Conservation (phyloP, 2,329 filamentous ascomycete species). For the Didymella pomorum region DNA sequence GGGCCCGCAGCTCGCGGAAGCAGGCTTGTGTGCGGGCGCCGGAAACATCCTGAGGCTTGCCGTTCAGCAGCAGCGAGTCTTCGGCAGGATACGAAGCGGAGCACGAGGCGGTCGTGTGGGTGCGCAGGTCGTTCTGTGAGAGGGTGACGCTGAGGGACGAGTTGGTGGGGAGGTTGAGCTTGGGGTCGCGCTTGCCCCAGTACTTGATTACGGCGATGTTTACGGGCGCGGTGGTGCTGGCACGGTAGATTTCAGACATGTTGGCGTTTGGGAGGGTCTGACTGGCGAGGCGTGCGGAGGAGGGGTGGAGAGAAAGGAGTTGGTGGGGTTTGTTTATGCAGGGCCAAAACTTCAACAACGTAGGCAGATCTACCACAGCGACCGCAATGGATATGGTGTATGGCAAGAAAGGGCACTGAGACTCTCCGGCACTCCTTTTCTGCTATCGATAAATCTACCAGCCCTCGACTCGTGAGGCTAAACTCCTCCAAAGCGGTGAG, state of each 20-base stretch:
- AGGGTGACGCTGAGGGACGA: slow-evolving; percentile 97
- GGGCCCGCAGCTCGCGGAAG: slow-evolving; percentile 81
- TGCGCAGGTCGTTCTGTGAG: slow-evolving; percentile 90
- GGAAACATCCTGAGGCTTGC: slow-evolving; percentile 80
- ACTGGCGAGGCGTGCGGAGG: slow-evolving; percentile 9
- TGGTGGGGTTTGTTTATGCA: slow-evolving; percentile 41
- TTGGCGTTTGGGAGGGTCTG: slow-evolving; percentile 16
- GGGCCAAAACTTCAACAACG: slow-evolving; percentile 27
- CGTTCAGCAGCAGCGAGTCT: slow-evolving; percentile 86
- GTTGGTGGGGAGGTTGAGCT: slow-evolving; percentile 96
- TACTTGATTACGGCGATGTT: slow-evolving; percentile 99
- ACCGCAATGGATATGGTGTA: neutral
- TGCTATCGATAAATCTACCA: slow-evolving; percentile 8
- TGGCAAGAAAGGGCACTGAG: neutral
- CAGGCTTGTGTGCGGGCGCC: slow-evolving; percentile 94
- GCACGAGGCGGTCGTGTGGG: slow-evolving; percentile 94
- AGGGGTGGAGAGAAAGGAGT: slow-evolving; percentile 21
- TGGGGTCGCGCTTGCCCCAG: slow-evolving; percentile 96
- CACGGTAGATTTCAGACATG: slow-evolving; percentile 74
- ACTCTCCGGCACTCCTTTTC: slow-evolving; percentile 8
- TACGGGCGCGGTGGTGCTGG: slow-evolving; percentile 94
- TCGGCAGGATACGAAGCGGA: slow-evolving; percentile 71
- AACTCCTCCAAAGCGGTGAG: slow-evolving; percentile 26
- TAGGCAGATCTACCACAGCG: neutral
- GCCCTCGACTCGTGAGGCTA: slow-evolving; percentile 14